Evolutionary conservation across 2,329 filamentous ascomycete genomes (phyloP).

Genomic region (Fusarium sp.): DNA sequence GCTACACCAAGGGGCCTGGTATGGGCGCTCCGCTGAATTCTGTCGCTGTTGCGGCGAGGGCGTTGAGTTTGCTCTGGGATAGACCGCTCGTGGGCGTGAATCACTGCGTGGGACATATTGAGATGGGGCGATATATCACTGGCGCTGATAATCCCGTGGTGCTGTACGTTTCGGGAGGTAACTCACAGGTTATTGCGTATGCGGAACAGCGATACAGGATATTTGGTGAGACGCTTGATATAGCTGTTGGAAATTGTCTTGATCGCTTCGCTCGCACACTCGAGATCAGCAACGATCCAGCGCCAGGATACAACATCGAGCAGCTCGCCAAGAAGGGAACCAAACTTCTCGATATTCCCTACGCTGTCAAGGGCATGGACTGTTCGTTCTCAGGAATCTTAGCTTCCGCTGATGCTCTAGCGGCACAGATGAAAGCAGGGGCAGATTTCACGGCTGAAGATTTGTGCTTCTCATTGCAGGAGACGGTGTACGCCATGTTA

Average conservation of each 20-base stretch:
- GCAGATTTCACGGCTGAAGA: constrained; percentile 81
- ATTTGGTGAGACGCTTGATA: constrained; percentile 97
- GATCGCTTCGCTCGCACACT: constrained; percentile 95
- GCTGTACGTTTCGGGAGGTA: constrained; percentile 93
- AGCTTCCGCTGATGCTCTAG: constrained; percentile 82
- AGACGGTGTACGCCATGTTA: constrained; percentile 96
- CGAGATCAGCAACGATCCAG: constrained; percentile 92
- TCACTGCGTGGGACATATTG: constrained; percentile 98
- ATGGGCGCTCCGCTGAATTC: constrained; percentile 95
- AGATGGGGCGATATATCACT: constrained; percentile 96
- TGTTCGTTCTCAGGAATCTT: constrained; percentile 95
- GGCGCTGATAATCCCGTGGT: constrained; percentile 92
- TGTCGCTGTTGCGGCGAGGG: constrained; percentile 86
- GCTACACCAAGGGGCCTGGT: constrained; percentile 94
- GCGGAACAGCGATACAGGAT: constrained; percentile 95
- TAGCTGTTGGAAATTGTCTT: constrained; percentile 96
- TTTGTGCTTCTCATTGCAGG: constrained; percentile 93
- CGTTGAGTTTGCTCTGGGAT: constrained; percentile 83
- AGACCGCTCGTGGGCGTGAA: constrained; percentile 95
- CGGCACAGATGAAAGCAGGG: constrained; percentile 68
- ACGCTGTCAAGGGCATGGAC: constrained; percentile 98
- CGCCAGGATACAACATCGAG: constrained; percentile 98
- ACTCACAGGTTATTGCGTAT: constrained; percentile 98
- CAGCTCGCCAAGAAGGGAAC: constrained; percentile 83
- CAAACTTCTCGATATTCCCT: constrained; percentile 86